Evolutionary conservation across 139 green algal genomes (phyloP).

Genomic region (Raphidocelis subcapitata): DNA sequence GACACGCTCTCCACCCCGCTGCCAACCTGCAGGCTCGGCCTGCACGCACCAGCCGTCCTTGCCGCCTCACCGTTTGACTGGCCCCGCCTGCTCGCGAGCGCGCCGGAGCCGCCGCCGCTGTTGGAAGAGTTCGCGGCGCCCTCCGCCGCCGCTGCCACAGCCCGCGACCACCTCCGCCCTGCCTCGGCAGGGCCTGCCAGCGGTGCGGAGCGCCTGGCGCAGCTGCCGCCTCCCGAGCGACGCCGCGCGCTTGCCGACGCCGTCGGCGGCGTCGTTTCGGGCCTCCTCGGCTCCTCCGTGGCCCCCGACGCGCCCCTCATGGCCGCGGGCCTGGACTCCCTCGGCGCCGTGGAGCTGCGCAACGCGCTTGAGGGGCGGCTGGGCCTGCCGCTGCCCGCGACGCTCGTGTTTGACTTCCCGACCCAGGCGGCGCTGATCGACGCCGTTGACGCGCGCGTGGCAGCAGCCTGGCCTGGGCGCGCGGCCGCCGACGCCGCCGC

Average conservation of each 20-base stretch:
- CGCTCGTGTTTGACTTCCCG: constrained; percentile 28
- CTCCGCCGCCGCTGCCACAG: neutral
- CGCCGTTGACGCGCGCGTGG: constrained; percentile 5
- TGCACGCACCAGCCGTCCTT: constrained; percentile 1
- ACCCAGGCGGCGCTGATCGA: constrained; percentile 15
- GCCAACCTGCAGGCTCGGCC: too few species aligned
- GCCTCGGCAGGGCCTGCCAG: neutral
- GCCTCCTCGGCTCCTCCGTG: constrained; percentile 6
- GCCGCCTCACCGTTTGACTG: constrained; percentile 51
- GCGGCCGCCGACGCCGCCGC: neutral
- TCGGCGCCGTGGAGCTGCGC: constrained; percentile 81
- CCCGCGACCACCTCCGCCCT: neutral
- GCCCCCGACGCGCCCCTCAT: constrained; percentile 61
- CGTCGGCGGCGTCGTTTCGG: too few species aligned
- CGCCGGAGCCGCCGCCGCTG: neutral
- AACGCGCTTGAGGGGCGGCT: constrained; percentile 64
- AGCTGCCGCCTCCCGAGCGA: neutral
- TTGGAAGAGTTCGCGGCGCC: constrained; percentile 16
- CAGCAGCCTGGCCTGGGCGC: neutral
- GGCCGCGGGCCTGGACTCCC: constrained; percentile 69
- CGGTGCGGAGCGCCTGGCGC: neutral
- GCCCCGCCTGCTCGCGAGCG: constrained; percentile 3
- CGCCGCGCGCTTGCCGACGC: too few species aligned
- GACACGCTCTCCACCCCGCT: too few species aligned
- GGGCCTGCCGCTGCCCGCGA: constrained; percentile 16